phyloP scores from a whole-genome alignment of 352 stramenopile genomes.

The Elongisporangium anandrum region DNA sequence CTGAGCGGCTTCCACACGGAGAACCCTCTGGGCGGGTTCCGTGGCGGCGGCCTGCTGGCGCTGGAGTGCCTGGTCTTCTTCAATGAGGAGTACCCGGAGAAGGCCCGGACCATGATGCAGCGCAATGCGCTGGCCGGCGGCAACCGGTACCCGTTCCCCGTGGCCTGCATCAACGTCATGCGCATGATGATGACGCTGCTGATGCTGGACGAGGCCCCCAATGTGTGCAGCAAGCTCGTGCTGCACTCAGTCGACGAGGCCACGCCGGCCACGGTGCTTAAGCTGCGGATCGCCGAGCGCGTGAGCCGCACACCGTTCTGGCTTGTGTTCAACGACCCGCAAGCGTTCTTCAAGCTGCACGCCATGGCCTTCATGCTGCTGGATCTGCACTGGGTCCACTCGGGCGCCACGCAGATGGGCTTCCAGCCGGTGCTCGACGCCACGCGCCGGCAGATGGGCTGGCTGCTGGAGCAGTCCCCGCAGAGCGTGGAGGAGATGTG shows the following conservation, averaged over 20 bases:
- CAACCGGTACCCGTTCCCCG: slow-evolving; percentile 78
- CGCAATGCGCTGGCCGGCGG: slow-evolving; percentile 66
- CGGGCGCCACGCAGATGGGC: slow-evolving; percentile 77
- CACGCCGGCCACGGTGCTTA: slow-evolving; percentile 47
- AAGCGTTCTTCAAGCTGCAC: slow-evolving; percentile 72
- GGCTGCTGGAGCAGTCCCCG: slow-evolving; percentile 73
- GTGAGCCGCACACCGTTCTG: slow-evolving; percentile 79
- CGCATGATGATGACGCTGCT: slow-evolving; percentile 81
- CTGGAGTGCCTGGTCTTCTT: slow-evolving; percentile 77
- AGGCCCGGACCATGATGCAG: slow-evolving; percentile 69
- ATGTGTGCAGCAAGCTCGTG: slow-evolving; percentile 69
- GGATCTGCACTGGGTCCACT: slow-evolving; percentile 78
- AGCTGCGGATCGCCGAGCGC: slow-evolving; percentile 73
- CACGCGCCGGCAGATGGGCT: slow-evolving; percentile 75
- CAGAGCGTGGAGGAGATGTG: slow-evolving; percentile 78
- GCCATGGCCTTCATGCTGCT: slow-evolving; percentile 86
- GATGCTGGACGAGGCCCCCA: slow-evolving; percentile 74
- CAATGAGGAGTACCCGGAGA: slow-evolving; percentile 74
- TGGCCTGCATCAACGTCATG: slow-evolving; percentile 84
- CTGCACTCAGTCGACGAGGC: slow-evolving; percentile 37
- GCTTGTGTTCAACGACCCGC: slow-evolving; percentile 66
- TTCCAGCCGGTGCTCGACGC: slow-evolving; percentile 79
- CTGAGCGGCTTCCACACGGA: slow-evolving; percentile 79
- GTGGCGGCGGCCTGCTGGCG: slow-evolving; percentile 63
- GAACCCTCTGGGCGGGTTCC: slow-evolving; percentile 71